Conservation (phyloP, 2,329 filamentous ascomycete genomes). For the Microsporum ferrugineum region DNA sequence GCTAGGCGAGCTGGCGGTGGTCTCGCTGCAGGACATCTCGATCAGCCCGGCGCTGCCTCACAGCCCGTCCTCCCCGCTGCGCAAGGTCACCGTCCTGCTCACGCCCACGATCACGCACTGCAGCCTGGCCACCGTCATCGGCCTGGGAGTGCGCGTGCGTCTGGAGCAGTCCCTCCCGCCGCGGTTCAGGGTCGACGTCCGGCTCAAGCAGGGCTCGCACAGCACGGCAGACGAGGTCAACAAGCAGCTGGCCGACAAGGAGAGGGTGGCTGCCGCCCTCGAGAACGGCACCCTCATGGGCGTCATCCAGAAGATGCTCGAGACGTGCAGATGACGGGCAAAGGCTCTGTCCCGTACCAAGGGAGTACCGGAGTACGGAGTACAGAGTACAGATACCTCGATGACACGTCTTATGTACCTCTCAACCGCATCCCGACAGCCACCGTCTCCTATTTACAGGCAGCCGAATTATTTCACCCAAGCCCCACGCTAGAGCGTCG, state of each 20-base stretch:
- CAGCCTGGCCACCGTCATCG: constrained; percentile 90
- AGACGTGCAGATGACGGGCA: constrained; percentile 54
- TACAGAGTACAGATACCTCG: too few species aligned
- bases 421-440: too few species aligned
- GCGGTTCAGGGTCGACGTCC: constrained; percentile 81
- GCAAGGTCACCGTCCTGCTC: constrained; percentile 73
- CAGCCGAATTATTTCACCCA: too few species aligned
- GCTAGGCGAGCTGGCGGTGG: constrained; percentile 82
- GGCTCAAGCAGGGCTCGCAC: constrained; percentile 93
- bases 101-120: constrained; percentile 97
- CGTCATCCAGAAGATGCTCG: constrained; percentile 86
- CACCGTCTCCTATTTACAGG: too few species aligned
- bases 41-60: constrained; percentile 57
- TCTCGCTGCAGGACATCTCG: constrained; percentile 87
- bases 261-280: constrained; percentile 83
- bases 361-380: neutral
- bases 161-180: constrained; percentile 84
- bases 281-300: constrained; percentile 86
- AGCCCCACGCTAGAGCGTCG: too few species aligned
- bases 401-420: too few species aligned
- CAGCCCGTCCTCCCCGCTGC: constrained; percentile 47
- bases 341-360: neutral
- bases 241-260: constrained; percentile 93
- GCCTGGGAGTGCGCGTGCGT: constrained; percentile 79
- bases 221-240: constrained; percentile 90